Evolutionary conservation across 306 rosid genomes (phyloP).

Genomic region (Cicer arietinum): DNA sequence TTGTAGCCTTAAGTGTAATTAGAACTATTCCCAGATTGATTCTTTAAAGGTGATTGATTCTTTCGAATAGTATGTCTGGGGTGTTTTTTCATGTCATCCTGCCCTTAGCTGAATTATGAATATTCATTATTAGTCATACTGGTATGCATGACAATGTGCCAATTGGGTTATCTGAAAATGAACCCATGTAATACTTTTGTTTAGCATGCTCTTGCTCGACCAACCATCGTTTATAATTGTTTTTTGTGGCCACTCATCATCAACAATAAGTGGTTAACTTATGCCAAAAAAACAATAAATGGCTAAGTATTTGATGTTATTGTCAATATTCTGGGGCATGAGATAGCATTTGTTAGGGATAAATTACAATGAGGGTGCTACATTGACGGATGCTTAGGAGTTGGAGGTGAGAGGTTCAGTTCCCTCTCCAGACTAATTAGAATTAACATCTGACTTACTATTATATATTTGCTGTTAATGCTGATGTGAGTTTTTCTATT

Average conservation of each 20-base stretch:
- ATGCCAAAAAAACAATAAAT: background rate
- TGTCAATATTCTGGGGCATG: background rate
- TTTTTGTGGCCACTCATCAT: background rate
- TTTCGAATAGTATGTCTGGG: background rate
- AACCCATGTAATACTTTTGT: background rate
- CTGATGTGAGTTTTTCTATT: no score
- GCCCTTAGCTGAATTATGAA: constrained; percentile 15
- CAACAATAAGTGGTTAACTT: background rate
- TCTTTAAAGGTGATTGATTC: constrained; percentile 40
- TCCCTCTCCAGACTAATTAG: background rate
- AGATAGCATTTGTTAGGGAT: background rate
- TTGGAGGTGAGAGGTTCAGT: background rate
- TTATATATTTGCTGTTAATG: no score
- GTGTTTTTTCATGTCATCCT: constrained; percentile 3
- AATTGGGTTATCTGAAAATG: constrained; percentile 5
- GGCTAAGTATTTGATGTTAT: background rate
- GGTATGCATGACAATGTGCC: background rate
- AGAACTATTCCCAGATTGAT: constrained; percentile 11
- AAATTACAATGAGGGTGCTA: background rate
- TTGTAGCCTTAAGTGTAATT: constrained; percentile 34
- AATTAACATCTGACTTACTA: no score
- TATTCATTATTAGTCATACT: background rate
- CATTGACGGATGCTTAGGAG: background rate
- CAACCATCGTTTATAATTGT: background rate
- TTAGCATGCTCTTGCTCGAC: background rate